Evolutionary conservation across 2,329 filamentous ascomycete genomes (phyloP), one percentile per base, ranked within the genome.

Genomic region (Volutella citrinella): DNA sequence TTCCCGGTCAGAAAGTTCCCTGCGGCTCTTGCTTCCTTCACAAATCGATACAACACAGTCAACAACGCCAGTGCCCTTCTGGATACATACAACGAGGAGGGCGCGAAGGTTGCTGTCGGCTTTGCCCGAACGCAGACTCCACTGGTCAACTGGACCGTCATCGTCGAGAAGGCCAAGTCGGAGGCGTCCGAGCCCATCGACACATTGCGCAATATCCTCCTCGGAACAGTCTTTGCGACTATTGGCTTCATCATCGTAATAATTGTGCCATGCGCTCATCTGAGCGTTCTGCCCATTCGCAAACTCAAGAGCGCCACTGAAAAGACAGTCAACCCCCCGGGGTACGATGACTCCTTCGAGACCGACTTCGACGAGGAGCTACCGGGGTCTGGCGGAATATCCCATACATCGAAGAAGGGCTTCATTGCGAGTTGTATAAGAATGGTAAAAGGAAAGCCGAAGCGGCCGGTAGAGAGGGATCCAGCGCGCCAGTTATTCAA

Each of bases 141-240:
- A 1, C 63, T 94, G 32, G 86, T 86, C 7, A 78, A 91, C 51
- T 96, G 90, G 90, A 80, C 86, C 6, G 66, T 96, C 5, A 51
- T 95, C 4, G 76, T 95, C 1, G 90, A 95, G 56, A 82, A 93
- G 58, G 69, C 78, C 4, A 78, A 79, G 43, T 58, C 59, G 15
- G 89, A 95, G 60, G 87, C 89, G 1, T 89, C 84, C 64, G 69
- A 71, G 7, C 85, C 89, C 1, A 89, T 95, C 37, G 63, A 70
- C 18, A 80, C 78, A 14, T 69, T 95, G n/a, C 79, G 86, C 14
- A 81, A 83, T 29, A 87, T 95, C 31, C 74, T 96, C 3, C 63
- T 95, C 3, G 87, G 80, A 6, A 95, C 87, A 42, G 84, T 95
- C 0, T 94, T 95, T 56, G 87, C 84, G 2, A 91, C 88, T 0